Evolutionary conservation across 2,329 filamentous ascomycete species (phyloP).

Genomic region (Exophiala calicioides): DNA sequence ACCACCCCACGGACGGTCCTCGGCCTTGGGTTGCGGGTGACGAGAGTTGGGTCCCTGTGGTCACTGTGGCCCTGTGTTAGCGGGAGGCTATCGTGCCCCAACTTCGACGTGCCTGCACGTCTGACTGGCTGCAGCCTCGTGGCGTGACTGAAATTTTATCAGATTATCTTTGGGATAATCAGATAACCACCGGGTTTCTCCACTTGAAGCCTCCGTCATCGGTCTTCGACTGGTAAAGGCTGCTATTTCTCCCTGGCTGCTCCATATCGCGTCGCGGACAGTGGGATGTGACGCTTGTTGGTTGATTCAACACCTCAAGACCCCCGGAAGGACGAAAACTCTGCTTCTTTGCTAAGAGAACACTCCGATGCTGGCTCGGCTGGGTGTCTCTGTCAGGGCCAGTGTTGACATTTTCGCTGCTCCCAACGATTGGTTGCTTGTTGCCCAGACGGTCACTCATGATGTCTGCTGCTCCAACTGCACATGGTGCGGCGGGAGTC

Average conservation of each 20-base stretch:
- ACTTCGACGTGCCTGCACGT: neutral
- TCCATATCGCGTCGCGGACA: neutral
- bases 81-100: too few relatives aligned
- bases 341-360: neutral
- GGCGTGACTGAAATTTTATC: conserved; percentile 19
- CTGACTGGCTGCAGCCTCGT: conserved; percentile 3
- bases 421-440: conserved; percentile 3
- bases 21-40: too few relatives aligned
- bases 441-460: too few relatives aligned
- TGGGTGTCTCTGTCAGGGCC: too few relatives aligned
- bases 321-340: conserved; percentile 1
- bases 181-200: conserved; percentile 12
- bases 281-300: conserved; percentile 1
- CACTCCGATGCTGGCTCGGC: neutral
- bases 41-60: too few relatives aligned
- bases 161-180: conserved; percentile 19
- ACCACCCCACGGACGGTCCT: too few relatives aligned
- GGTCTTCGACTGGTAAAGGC: conserved; percentile 8
- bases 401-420: neutral
- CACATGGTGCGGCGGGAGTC: too few relatives aligned
- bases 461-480: too few relatives aligned
- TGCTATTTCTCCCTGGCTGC: neutral
- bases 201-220: conserved; percentile 19
- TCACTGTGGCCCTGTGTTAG: too few relatives aligned
- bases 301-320: conserved; percentile 4